Evolutionary conservation across 768 basidiomycete species (phyloP).

Genomic region (Lentinula edodes): DNA sequence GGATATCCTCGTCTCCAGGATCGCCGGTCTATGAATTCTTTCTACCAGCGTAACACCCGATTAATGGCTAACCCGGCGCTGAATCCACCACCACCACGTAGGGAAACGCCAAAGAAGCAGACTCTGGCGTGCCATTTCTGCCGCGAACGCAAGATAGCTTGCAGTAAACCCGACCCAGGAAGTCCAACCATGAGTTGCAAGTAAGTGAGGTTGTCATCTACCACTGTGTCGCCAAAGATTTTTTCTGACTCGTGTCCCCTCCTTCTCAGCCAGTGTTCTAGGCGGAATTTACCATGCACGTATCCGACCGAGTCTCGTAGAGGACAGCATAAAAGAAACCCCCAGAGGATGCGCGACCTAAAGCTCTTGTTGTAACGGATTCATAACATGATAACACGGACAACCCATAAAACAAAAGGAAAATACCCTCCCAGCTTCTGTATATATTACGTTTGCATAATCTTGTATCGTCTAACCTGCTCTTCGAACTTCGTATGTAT

Average conservation of each 20-base stretch:
- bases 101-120: not conserved
- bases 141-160: conserved; percentile 1
- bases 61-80: not conserved
- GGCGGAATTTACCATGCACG: not conserved
- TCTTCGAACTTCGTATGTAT: not conserved
- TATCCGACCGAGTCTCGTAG: conserved; percentile 3
- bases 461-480: not conserved
- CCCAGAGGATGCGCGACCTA: not conserved
- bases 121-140: conserved; percentile 1
- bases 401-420: too few relatives aligned
- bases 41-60: not conserved
- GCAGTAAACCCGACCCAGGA: not conserved
- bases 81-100: not conserved
- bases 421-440: not conserved
- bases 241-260: not conserved
- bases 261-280: not conserved
- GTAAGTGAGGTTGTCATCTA: not conserved
- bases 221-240: not conserved
- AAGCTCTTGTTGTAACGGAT: not conserved
- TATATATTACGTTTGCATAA: not conserved
- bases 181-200: not conserved
- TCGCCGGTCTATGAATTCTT: not conserved
- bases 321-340: conserved; percentile 3
- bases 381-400: too few relatives aligned
- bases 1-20: not conserved